Evolutionary conservation across 2,329 filamentous ascomycete species (phyloP), one percentile per base, ranked within the genome.

Genomic region (Ceratocystis diversiconidia): DNA sequence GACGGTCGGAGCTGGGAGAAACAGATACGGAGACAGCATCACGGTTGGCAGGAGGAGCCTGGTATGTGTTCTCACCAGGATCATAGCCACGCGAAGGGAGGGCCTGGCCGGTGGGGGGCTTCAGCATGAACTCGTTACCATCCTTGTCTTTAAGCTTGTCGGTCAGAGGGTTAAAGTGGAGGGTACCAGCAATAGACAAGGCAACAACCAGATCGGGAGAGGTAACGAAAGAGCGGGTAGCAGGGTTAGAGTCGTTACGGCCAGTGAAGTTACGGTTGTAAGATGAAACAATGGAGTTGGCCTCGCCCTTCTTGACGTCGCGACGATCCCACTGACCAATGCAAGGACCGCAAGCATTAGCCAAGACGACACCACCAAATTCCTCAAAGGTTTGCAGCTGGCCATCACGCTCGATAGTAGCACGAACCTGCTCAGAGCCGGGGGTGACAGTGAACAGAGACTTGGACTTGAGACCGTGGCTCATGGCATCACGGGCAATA

Each of bases 241-340:
- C 90, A 50, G 91, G 91, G 83, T 96, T 97, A 71, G 89, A 91
- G 72, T 96, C 92, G 77, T 97, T 97, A 75, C 94, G 90, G 70
- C 92, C 92, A 68, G 92, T 97, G 82, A 99, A 97, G 86, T 99
- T 97, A 79, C 94, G 91, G 88, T 99, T 99, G 87, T 96, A 99
- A 32, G 94, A 97, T 60, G 92, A 96, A 75, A 99, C 82, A 76
- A 99, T 99, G 5, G 91, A 95, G 86, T 99, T 99, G 73, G 91
- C 81, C 72, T 89, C 86, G 70, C 92, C 92, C 85, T 97, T 96
- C 83, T 92, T 88, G 66, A 96, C 90, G 72, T 97, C 92, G 70
- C 80, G 82, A 71, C 94, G 88, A 74, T 96, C 91, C 94, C 94
- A 97, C 78, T 97, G 92, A 67, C 90, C 91, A 75, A 95, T 92